Evolutionary conservation across 371 early-diverging fungal species (phyloP).

Genomic region (Circinella minor): DNA sequence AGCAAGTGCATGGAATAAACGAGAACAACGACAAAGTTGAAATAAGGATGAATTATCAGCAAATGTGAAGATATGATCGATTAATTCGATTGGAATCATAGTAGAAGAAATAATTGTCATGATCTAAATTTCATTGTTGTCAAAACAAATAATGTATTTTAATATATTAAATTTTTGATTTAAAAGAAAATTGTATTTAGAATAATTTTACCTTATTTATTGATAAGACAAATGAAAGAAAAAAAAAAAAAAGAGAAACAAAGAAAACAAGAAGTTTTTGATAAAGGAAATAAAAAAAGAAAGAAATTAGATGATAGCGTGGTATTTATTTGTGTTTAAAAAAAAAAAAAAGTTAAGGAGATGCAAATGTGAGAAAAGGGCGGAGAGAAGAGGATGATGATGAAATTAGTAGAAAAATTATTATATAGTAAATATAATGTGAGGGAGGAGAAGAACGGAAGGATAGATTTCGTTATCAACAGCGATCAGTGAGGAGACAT

Average conservation of each 20-base stretch:
- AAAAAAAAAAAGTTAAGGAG: not conserved
- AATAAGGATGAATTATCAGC: constrained; percentile 8
- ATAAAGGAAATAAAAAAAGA: not conserved
- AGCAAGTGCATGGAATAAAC: not conserved
- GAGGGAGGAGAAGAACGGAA: not conserved
- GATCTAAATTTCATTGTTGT: no score
- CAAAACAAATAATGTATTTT: no score
- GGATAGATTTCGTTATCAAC: constrained; percentile 1
- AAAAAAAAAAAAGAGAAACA: no score
- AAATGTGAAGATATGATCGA: constrained; percentile 4
- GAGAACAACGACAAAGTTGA: constrained; percentile 7
- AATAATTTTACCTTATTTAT: no score
- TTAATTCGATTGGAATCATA: constrained; percentile 5
- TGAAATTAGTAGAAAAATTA: no score
- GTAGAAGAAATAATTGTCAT: no score
- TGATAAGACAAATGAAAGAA: no score
- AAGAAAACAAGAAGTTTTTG: no score
- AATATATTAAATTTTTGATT: no score
- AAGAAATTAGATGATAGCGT: not conserved
- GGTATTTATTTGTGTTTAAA: not conserved
- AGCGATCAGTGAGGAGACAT: constrained; percentile 9
- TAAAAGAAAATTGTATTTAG: no score
- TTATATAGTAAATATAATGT: no score
- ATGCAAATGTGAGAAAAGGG: no score
- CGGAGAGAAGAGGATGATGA: not conserved